Evolutionary conservation across 148 eudicot genomes (phyloP).

Genomic region (Vaccinium vitisidaea): DNA sequence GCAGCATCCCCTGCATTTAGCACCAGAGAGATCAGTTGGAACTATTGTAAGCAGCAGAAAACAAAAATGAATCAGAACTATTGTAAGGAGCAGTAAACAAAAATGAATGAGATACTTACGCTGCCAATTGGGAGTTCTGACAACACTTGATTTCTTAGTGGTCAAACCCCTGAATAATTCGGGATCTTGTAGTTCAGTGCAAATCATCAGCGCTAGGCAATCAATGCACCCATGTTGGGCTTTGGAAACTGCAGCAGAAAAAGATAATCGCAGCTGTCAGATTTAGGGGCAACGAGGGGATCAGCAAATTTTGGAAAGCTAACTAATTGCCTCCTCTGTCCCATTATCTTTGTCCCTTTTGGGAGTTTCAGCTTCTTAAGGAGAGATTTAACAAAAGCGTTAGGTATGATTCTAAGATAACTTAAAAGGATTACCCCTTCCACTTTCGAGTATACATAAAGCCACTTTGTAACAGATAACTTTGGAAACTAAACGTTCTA

Average conservation of each 20-base stretch:
- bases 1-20: constrained; percentile 36
- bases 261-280: neutral
- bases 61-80: neutral
- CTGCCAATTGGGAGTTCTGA: constrained; percentile 11
- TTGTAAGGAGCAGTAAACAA: neutral
- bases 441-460: neutral
- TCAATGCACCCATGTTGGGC: constrained; percentile 92
- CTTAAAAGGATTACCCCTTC: neutral
- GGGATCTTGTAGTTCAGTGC: constrained; percentile 58
- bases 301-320: neutral
- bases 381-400: neutral
- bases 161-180: constrained; percentile 25
- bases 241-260: constrained; percentile 52
- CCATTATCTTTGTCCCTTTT: neutral
- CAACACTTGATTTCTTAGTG: constrained; percentile 21
- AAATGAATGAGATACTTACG: constrained; percentile 10
- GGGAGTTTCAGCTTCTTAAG: neutral
- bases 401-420: neutral
- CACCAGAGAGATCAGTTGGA: constrained; percentile 12
- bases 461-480: neutral
- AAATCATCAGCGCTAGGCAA: constrained; percentile 71
- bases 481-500: neutral
- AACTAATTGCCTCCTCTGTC: constrained; percentile 3
- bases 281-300: constrained; percentile 4
- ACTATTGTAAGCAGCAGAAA: neutral